Evolutionary conservation across 805 yeast species (phyloP), one percentile per base, ranked within the genome.

Genomic region (Ogataea glucozyma): DNA sequence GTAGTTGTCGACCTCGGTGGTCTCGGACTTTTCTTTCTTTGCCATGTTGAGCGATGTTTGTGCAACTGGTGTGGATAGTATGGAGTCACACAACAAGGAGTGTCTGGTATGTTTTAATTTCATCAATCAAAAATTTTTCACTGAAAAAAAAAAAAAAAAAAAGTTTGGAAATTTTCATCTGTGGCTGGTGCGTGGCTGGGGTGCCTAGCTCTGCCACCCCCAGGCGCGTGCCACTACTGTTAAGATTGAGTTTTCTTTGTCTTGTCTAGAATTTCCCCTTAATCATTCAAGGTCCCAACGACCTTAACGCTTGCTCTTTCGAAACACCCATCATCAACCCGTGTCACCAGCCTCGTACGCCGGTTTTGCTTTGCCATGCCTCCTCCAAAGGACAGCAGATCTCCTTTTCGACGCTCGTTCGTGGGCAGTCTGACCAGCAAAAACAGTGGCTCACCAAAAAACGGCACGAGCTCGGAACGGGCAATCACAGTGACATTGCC

Each of bases 1-100:
- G 71, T 93, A 93, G 79, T 91, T 89, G 66, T 88, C 96, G 54
- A 67, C 69, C 47, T 63, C 65, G 58, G 70, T 69, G 33, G 65
- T 44, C 31, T 46, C 54, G 23, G 69, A 66, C 51, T 68, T 66
- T 29, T 38, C 70, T 62, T 75, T 75, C 70, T 79, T 69, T 27
- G 70, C 69, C 75, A 70, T 70, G 49, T 30, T 34, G 29, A 24
- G 12, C 24, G 29, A 10, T 17, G 32, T 16, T 17, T 27, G 18
- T 19, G 21, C 21, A 17, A 16, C 18, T 19, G 32, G 21, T 16
- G 16, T 27, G 16, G 31, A 13, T 30, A 19, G 31, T 14, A 6
- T 16, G 20, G 11, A 7, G 19, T 6, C 12, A 21, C 4, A 11
- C 6, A n/a, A 8, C 18, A 10, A 4, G 10, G 24, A 22, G 9